Percentiles rank a stretch among this genome's conserved stretches.
Conservation (phyloP, 768 basidiomycete genomes). For the Suillus ampliporus region DNA sequence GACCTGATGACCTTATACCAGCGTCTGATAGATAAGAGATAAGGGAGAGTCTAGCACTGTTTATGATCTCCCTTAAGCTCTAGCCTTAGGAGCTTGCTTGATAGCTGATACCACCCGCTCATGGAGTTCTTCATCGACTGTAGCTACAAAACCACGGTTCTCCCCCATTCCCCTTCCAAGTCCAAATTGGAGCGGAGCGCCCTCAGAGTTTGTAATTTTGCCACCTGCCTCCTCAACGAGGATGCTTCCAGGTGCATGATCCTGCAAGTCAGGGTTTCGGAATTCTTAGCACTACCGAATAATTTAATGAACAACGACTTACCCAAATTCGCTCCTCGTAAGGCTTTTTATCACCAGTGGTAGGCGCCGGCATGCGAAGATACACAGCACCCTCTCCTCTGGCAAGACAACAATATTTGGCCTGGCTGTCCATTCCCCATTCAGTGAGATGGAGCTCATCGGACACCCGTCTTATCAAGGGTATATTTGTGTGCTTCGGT, state of each 20-base stretch:
- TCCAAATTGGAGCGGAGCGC: conserved; percentile 81
- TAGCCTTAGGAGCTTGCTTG: conserved; percentile 49
- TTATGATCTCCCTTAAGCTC: neutral
- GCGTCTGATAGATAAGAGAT: neutral
- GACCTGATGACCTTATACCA: neutral
- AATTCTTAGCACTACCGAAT: neutral
- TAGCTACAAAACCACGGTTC: conserved; percentile 89
- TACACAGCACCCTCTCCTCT: conserved; percentile 88
- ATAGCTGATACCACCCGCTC: conserved; percentile 74
- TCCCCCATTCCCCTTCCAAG: conserved; percentile 83
- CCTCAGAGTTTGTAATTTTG: conserved; percentile 83
- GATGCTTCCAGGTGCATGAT: conserved; percentile 87
- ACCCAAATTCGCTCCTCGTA: conserved; percentile 99
- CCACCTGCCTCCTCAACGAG: conserved; percentile 92
- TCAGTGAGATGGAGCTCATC: conserved; percentile 67
- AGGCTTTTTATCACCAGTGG: conserved; percentile 40
- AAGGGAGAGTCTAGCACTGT: neutral
- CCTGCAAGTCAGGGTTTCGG: conserved; percentile 47
- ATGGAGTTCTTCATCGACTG: conserved; percentile 70
- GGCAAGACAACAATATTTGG: conserved; percentile 89
- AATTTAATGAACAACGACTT: conserved; percentile 19
- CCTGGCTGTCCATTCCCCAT: conserved; percentile 91
- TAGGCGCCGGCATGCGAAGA: conserved; percentile 76
- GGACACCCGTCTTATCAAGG: conserved; percentile 78
- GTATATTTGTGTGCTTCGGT: conserved; percentile 88